Evolutionary conservation across 2,329 filamentous ascomycete species (phyloP), one percentile per base, ranked within the genome.

Genomic region (Didymosphaeria variabile): DNA sequence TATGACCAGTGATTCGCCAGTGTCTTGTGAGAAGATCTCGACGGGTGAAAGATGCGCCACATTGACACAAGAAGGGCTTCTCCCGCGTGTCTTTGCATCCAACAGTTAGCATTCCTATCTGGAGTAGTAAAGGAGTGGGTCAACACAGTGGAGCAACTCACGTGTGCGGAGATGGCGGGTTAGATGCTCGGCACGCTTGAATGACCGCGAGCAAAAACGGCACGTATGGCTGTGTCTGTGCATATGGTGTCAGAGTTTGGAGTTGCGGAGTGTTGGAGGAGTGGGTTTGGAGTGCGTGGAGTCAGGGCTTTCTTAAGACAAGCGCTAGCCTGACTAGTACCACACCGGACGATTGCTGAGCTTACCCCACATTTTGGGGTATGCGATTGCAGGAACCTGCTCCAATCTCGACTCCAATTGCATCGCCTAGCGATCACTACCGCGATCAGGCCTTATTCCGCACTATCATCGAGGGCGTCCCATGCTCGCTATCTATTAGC

Each of bases 131-230:
- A 26, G 34, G 34, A n/a, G 36, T 55, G 42, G 54, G 55, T 58
- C 42, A 47, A 19, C 38, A 29, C 45, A 47, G 46, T 52, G 45
- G 61, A 57, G 60, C 31, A 55, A 73, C 71, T 50, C 59, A 74
- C 72, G 72, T 19, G 72, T 75, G 58, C 72, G 72, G 57, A 72
- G 63, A 62, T 75, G 72, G 50, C 71, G 71, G 29, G 66, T 72
- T 57, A 74, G 57, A 53, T 74, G 72, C 55, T 75, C 72, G 53
- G 71, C 68, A 50, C 72, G 72, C 50, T 74, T 74, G 68, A 74
- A 74, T 52, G 58, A 63, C 21, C 70, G 61, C 34, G 67, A 68
- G 62, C 72, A 74, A 58, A 72, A 63, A 59, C 54, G 67, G 60
- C 71, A 73, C 19, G 67, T 70, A 57, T 73, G 71, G 51, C 60